Conservation (phyloP, 371 early-diverging fungal genomes). For the Syncephalastrum racemosum region DNA sequence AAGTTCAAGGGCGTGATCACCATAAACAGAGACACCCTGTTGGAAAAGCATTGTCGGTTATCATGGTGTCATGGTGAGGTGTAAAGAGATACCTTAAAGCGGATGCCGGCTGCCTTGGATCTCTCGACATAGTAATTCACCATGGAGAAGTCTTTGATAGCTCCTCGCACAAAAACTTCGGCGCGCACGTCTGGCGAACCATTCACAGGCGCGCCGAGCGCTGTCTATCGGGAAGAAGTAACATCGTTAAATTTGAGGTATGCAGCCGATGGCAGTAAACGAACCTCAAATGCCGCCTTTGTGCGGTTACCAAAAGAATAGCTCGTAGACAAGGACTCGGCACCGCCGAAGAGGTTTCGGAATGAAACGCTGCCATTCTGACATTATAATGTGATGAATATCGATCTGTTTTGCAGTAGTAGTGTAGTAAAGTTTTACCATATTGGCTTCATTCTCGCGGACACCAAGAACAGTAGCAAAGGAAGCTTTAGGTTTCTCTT, state of each 20-base stretch:
- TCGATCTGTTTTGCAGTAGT: too few species aligned
- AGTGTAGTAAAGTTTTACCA: constrained; percentile 39
- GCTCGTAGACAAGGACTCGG: constrained; percentile 68
- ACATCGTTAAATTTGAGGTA: background rate
- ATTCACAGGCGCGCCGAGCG: constrained; percentile 33
- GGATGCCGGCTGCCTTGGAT: constrained; percentile 27
- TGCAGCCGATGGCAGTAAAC: constrained; percentile 6
- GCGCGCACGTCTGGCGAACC: constrained; percentile 33
- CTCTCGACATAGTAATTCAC: constrained; percentile 35
- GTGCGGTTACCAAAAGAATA: constrained; percentile 71
- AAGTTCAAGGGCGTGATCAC: constrained; percentile 70
- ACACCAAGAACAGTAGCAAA: constrained; percentile 30
- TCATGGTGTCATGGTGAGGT: background rate
- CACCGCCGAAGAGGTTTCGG: constrained; percentile 82
- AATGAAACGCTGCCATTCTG: constrained; percentile 60
- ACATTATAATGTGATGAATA: too few species aligned
- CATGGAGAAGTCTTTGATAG: constrained; percentile 41
- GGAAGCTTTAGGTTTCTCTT: constrained; percentile 39
- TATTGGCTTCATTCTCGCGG: constrained; percentile 39
- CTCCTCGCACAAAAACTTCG: constrained; percentile 36
- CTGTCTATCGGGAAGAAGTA: constrained; percentile 5
- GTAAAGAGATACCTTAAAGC: constrained; percentile 24
- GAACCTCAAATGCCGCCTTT: constrained; percentile 68
- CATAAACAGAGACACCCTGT: constrained; percentile 44
- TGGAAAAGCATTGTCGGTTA: background rate